A percentile compares a stretch with the other conserved stretches of the same genome.
These are phyloP conservation scores for Thymus quinquecostatus DNA, from an alignment of 257 asterid species.

Conservation along the genomic window DNA sequence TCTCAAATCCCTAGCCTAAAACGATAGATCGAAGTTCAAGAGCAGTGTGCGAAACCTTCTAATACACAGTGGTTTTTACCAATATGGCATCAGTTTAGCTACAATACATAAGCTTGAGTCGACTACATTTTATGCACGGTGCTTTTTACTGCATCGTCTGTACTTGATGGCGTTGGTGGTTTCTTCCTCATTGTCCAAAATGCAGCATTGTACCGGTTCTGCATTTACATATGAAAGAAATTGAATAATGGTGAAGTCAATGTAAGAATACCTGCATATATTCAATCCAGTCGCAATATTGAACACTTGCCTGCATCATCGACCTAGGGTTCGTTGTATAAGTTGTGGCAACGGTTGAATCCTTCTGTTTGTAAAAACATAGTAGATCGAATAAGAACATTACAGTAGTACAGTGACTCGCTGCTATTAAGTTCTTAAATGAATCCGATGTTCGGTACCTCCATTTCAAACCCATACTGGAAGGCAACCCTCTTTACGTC, in stretches of 20 bases:
- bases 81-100: not conserved
- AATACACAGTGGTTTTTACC: constrained; percentile 4
- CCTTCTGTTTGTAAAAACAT: constrained; percentile 54
- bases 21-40: constrained; percentile 3
- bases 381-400: not conserved
- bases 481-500: constrained; percentile 83
- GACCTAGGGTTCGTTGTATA: constrained; percentile 82
- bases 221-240: constrained; percentile 26
- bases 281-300: constrained; percentile 11
- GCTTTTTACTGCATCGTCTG: constrained; percentile 2
- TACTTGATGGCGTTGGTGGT: constrained; percentile 22
- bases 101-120: constrained; percentile 2
- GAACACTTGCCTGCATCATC: constrained; percentile 83
- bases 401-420: not conserved
- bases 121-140: not conserved
- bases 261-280: constrained; percentile 1
- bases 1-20: not conserved
- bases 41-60: not conserved
- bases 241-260: too few species aligned
- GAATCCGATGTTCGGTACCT: constrained; percentile 47
- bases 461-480: constrained; percentile 81
- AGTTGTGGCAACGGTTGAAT: constrained; percentile 74
- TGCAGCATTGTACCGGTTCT: constrained; percentile 83
- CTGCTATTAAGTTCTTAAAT: constrained; percentile 5
- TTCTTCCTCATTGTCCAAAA: constrained; percentile 92